Percentiles rank a stretch among this genome's conserved stretches.
Conservation (phyloP, 2,329 filamentous ascomycete genomes). For the Arthrinium phaeospermum region DNA sequence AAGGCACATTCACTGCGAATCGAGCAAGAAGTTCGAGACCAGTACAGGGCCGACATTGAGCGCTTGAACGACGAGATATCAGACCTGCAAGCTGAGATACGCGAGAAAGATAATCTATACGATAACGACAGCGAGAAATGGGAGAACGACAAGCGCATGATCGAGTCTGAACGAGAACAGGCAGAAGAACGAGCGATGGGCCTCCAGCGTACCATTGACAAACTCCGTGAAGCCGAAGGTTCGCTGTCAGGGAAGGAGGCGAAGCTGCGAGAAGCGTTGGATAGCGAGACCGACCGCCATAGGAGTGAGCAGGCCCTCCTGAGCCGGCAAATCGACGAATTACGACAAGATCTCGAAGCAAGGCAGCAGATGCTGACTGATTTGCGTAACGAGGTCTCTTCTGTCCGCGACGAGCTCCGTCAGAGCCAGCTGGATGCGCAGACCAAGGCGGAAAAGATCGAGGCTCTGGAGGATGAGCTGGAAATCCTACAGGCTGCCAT, state of each 20-base stretch:
- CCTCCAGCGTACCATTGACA: slow-evolving; percentile 74
- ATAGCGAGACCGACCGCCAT: slow-evolving; percentile 75
- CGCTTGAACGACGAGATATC: slow-evolving; percentile 60
- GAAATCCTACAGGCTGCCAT: slow-evolving; percentile 71
- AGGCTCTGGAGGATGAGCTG: slow-evolving; percentile 76
- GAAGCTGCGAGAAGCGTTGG: slow-evolving; percentile 70
- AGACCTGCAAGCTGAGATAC: slow-evolving; percentile 66
- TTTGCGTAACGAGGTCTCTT: slow-evolving; percentile 69
- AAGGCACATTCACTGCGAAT: slow-evolving; percentile 63
- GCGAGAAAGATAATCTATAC: slow-evolving; percentile 73
- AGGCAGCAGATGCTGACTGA: slow-evolving; percentile 70
- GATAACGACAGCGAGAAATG: slow-evolving; percentile 75
- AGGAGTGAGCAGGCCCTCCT: slow-evolving; percentile 73
- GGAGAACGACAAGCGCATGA: slow-evolving; percentile 68
- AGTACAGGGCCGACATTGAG: slow-evolving; percentile 61
- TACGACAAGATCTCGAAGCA: slow-evolving; percentile 73
- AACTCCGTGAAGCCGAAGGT: slow-evolving; percentile 70
- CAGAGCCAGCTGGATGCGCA: slow-evolving; percentile 68
- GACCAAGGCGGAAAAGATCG: slow-evolving; percentile 66
- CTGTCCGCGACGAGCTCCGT: slow-evolving; percentile 72
- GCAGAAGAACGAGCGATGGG: slow-evolving; percentile 71
- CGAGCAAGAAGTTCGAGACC: slow-evolving; percentile 62
- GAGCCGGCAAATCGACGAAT: slow-evolving; percentile 73
- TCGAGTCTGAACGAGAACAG: slow-evolving; percentile 69
- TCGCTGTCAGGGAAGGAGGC: slow-evolving; percentile 71